A percentile compares a stretch with the other conserved stretches of the same genome.
Evolutionary conservation across 176 grass and related monocot species (phyloP).

Genomic region (Chrysopogon serrulatus): DNA sequence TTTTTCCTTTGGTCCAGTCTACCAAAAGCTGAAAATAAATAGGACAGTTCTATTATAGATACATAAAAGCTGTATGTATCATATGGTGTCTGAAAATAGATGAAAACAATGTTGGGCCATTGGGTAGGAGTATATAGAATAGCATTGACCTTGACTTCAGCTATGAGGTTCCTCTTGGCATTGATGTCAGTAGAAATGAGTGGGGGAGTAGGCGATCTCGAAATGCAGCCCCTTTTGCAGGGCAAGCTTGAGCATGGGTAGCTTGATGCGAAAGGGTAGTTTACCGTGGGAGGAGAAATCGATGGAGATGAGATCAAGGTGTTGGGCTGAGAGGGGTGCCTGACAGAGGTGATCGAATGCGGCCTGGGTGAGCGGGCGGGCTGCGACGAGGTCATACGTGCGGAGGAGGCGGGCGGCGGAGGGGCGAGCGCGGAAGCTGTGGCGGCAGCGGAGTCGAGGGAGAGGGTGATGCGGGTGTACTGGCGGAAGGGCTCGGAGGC

Average conservation of each 20-base stretch:
- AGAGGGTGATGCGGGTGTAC: constrained; percentile 71
- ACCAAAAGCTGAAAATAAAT: constrained; percentile 53
- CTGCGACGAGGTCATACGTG: constrained; percentile 65
- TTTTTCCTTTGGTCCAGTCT: constrained; percentile 82
- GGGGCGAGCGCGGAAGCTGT: constrained; percentile 31
- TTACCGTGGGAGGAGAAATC: constrained; percentile 50
- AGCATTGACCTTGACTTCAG: constrained; percentile 53
- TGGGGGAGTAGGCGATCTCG: constrained; percentile 69
- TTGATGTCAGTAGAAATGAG: constrained; percentile 37
- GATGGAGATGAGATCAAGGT: constrained; percentile 66
- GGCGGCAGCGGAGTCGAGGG: constrained; percentile 36
- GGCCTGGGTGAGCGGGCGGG: constrained; percentile 49
- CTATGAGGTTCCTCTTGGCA: constrained; percentile 47
- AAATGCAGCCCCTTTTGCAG: constrained; percentile 71
- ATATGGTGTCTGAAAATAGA: not conserved
- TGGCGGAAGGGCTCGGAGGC: constrained; percentile 52
- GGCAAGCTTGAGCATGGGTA: constrained; percentile 61
- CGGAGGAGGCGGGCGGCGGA: constrained; percentile 43
- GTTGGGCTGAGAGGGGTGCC: constrained; percentile 5
- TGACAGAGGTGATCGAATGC: constrained; percentile 75
- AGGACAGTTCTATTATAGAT: not conserved
- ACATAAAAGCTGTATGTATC: not conserved
- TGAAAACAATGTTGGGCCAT: not conserved
- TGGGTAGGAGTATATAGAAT: not conserved
- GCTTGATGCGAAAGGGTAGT: constrained; percentile 66